Percentiles rank a stretch among this genome's conserved stretches.
phyloP scores from a whole-genome alignment of 371 early-diverging fungal species.

The Rhizopus arrhizus region DNA sequence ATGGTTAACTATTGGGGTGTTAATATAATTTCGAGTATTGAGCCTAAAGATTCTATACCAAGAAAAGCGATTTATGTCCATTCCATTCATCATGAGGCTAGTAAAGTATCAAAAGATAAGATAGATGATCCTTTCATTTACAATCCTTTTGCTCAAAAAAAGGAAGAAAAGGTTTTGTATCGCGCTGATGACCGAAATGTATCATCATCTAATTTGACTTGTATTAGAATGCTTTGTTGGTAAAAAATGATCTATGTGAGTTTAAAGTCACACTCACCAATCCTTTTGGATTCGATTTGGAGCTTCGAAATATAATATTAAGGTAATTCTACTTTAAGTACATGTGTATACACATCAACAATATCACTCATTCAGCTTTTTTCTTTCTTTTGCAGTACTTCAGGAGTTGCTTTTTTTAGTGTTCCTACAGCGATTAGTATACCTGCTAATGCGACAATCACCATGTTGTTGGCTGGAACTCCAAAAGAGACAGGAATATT shows the following conservation, averaged over 20 bases:
- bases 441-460: constrained; percentile 65
- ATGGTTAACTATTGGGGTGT: constrained; percentile 55
- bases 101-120: not conserved
- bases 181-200: not conserved
- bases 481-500: constrained; percentile 66
- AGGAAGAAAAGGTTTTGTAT: constrained; percentile 36
- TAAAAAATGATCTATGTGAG: constrained; percentile 69
- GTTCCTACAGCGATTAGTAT: constrained; percentile 61
- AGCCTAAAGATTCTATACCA: constrained; percentile 41
- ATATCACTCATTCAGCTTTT: too few relatives aligned
- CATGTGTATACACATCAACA: too few relatives aligned
- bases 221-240: constrained; percentile 44
- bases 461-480: constrained; percentile 63
- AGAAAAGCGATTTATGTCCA: constrained; percentile 40
- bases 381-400: constrained; percentile 48
- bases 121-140: constrained; percentile 71
- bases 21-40: constrained; percentile 47
- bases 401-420: constrained; percentile 65
- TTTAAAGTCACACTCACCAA: constrained; percentile 74
- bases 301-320: constrained; percentile 66
- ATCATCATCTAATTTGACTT: constrained; percentile 1
- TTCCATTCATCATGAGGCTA: constrained; percentile 16
- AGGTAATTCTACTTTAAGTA: constrained; percentile 39
- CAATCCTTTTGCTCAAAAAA: constrained; percentile 70
- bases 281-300: constrained; percentile 81